A percentile compares a stretch with the other conserved stretches of the same genome.
Conservation (phyloP, 306 rosid genomes). For the Cyclanthera cordifolia region DNA sequence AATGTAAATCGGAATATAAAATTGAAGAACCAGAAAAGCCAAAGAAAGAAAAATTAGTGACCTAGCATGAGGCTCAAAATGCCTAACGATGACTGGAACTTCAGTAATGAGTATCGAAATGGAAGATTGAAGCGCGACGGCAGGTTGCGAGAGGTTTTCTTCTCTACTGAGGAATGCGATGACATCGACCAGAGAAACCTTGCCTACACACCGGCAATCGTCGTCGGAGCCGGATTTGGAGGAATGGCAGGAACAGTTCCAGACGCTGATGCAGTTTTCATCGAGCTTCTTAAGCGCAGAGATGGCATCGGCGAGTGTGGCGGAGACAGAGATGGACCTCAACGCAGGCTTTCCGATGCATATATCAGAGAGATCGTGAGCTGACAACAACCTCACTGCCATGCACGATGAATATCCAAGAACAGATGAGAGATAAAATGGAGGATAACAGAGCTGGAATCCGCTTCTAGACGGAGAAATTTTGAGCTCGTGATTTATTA, state of each 20-base stretch:
- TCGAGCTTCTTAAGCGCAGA: conserved; percentile 32
- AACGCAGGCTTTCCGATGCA: conserved; percentile 84
- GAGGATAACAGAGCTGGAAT: neutral
- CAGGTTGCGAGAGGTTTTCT: conserved; percentile 31
- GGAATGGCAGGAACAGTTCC: conserved; percentile 60
- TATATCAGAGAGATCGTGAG: conserved; percentile 51
- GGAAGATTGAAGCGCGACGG: conserved; percentile 46
- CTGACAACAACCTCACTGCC: conserved; percentile 47
- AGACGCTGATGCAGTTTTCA: conserved; percentile 44
- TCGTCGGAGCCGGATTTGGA: neutral
- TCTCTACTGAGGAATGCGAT: conserved; percentile 43
- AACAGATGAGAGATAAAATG: neutral
- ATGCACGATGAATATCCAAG: conserved; percentile 33
- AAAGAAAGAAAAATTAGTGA: conserved; percentile 2
- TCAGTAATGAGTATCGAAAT: conserved; percentile 28
- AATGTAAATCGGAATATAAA: neutral
- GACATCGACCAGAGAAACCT: conserved; percentile 52
- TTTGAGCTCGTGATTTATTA: neutral
- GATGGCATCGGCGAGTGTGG: conserved; percentile 57
- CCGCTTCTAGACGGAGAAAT: neutral
- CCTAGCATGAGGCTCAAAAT: conserved; percentile 62
- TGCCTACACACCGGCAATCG: conserved; percentile 50
- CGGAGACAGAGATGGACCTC: conserved; percentile 32
- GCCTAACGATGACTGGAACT: conserved; percentile 27
- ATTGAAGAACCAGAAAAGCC: neutral